Conservation (phyloP, 345 rosid genomes). For the Gossypium australe region DNA sequence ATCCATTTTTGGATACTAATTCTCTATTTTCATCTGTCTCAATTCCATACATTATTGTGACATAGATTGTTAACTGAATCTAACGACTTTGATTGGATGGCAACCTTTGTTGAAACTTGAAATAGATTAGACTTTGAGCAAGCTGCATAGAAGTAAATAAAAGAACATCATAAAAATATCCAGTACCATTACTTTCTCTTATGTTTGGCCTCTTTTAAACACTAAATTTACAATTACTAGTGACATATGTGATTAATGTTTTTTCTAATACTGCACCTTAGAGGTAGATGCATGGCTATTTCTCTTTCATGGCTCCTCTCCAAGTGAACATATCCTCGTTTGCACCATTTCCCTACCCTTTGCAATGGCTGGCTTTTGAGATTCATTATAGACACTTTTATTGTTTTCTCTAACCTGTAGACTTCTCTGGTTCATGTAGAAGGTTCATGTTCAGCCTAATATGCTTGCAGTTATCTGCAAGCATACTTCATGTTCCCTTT, state of each 20-base stretch:
- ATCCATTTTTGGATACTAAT: neutral
- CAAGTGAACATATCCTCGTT: neutral
- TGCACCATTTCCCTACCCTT: neutral
- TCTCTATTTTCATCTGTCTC: neutral
- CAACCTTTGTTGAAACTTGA: neutral
- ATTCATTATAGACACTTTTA: neutral
- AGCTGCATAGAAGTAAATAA: neutral
- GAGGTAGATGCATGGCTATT: neutral
- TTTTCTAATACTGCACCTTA: neutral
- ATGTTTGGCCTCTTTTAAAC: neutral
- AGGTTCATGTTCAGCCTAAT: neutral
- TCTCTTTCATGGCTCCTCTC: neutral
- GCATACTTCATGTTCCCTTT: too few species aligned
- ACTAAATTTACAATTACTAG: neutral
- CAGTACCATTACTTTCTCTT: neutral
- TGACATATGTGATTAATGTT: neutral
- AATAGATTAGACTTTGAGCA: neutral
- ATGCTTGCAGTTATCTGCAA: neutral
- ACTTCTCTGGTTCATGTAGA: neutral
- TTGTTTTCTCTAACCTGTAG: neutral
- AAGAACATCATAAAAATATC: neutral
- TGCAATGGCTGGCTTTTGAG: neutral
- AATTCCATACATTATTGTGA: neutral
- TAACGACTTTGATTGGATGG: neutral
- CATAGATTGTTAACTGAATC: neutral